Base-by-base conservation (phyloP, 306 rosid species). In the Arachis hypogaea region DNA sequence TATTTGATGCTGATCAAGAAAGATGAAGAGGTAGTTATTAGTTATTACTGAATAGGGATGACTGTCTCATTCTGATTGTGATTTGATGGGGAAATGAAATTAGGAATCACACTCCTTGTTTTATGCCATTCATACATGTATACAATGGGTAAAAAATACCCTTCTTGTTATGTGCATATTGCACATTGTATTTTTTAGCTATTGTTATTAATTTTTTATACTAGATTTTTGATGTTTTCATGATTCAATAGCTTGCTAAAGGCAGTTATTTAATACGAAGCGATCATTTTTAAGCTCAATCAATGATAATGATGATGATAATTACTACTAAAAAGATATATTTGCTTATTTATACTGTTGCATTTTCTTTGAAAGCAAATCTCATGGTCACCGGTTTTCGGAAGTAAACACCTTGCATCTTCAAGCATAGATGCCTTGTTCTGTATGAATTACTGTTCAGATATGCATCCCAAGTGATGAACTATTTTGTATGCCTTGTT, bases 401-500 rank as follows among this genome's bases (percentile, higher is more conserved):
- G 56, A 60, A 60, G 30, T 54, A 38, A n/a, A 52, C 58, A 52
- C 16, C 16, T 7, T 52, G 58, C 58, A 5, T 52, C 9, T 50
- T 11, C 58, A 52, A 52, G 14, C 2, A 52, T 29, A 7, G 44
- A 63, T 73, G 33, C 30, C 40, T 33, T 74, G 41, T 22, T 75
- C 65, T 12, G 42, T 28, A 49, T 33, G 55, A 75, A 40, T 11
- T 43, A 40, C 68, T 59, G 2, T 72, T 72, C 71, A 45, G 11
- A 52, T 50, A 7, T 40, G 8, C 43, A 6, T 45, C 9, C 28
- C 10, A 41, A 11, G 38, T 61, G 55, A 60, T 52, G 41, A 10
- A 11, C 59, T 40, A 30, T 54, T 47, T 22, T 59, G 36, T 59
- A 44, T 7, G 8, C 14, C 14, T 14, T 14, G 14, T 14, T 14